Evolutionary conservation across 106 monocot genomes (phyloP).

Genomic region (Vanilla planifolia): DNA sequence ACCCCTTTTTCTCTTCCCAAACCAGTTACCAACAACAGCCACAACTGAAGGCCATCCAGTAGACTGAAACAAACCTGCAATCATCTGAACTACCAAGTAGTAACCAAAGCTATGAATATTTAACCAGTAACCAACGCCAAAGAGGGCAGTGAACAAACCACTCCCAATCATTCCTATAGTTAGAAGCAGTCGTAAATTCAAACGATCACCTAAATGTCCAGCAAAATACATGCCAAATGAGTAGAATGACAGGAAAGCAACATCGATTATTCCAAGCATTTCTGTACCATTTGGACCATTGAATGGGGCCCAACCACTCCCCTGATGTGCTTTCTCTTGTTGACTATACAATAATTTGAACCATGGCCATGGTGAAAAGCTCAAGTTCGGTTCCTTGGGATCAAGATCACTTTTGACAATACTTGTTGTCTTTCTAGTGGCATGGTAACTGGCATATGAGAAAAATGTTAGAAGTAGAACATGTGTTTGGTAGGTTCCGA

Average conservation of each 20-base stretch:
- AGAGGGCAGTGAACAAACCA: constrained; percentile 57
- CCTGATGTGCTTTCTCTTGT: neutral
- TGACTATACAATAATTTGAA: constrained; percentile 1
- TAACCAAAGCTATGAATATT: constrained; percentile 58
- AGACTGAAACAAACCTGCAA: constrained; percentile 71
- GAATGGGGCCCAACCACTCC: constrained; percentile 69
- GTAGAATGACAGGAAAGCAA: constrained; percentile 64
- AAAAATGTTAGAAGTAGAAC: constrained; percentile 64
- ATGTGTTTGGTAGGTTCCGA: constrained; percentile 42
- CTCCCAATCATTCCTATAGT: constrained; percentile 63
- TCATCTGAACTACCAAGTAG: constrained; percentile 51
- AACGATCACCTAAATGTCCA: constrained; percentile 67
- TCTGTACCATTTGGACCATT: constrained; percentile 32
- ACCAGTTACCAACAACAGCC: constrained; percentile 69
- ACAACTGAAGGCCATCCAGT: constrained; percentile 81
- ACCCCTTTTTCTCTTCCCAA: constrained; percentile 74
- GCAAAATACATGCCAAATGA: constrained; percentile 68
- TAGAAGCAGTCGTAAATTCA: constrained; percentile 52
- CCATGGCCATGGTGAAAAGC: constrained; percentile 11
- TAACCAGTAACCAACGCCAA: constrained; percentile 72
- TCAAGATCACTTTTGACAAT: constrained; percentile 70
- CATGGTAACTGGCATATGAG: constrained; percentile 63
- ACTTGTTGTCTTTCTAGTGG: constrained; percentile 76
- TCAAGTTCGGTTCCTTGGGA: constrained; percentile 28
- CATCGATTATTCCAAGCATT: constrained; percentile 59